Evolutionary conservation across 1,139 yeast genomes (phyloP).

Genomic region (Geotrichum europaeum): DNA sequence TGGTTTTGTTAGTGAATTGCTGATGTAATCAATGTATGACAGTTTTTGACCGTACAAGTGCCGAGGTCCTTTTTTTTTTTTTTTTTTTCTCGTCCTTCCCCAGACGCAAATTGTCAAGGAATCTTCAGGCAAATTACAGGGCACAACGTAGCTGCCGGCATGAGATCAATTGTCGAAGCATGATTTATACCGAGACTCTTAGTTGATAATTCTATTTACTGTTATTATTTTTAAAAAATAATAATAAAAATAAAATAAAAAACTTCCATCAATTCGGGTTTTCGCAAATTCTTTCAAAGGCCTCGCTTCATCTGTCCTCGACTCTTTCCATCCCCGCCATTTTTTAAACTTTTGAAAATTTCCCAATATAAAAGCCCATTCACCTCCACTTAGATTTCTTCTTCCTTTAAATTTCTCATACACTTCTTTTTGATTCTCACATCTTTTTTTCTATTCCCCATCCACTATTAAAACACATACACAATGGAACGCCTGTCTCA

Average conservation of each 20-base stretch:
- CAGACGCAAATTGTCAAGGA: not conserved
- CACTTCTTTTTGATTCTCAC: not conserved
- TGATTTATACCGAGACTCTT: too few species aligned
- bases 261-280: not conserved
- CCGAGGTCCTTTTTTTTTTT: not conserved
- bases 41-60: not conserved
- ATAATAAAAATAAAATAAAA: too few species aligned
- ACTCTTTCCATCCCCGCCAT: not conserved
- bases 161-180: too few species aligned
- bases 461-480: not conserved
- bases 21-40: too few species aligned
- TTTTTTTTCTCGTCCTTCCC: not conserved
- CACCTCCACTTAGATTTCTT: not conserved
- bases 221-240: too few species aligned
- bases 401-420: not conserved
- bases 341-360: not conserved
- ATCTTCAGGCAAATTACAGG: not conserved
- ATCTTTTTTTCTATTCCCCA: not conserved
- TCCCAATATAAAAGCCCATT: not conserved
- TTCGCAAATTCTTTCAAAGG: not conserved
- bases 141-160: not conserved
- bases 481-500: conserved; percentile 34
- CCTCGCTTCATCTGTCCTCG: not conserved
- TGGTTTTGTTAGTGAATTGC: too few species aligned
- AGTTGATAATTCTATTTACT: not conserved